Evolutionary conservation across 257 asterid genomes (phyloP).

Genomic region (Solanum etuberosum): DNA sequence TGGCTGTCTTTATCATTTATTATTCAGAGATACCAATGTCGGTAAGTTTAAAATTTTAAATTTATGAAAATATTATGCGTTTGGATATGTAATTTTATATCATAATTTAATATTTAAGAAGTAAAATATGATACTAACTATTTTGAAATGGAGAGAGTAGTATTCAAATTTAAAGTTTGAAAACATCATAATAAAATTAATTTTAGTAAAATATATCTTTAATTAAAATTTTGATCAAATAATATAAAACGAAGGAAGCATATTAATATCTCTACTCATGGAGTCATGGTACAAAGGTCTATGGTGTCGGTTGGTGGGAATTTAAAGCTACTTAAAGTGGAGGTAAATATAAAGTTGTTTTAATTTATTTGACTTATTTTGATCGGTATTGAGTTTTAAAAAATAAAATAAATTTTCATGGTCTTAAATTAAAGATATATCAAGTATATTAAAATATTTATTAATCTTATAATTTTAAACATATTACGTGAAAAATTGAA

Average conservation of each 20-base stretch:
- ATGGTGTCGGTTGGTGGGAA: neutral
- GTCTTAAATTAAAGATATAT: too few relatives aligned
- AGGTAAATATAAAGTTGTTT: neutral
- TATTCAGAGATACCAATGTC: neutral
- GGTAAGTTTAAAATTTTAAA: neutral
- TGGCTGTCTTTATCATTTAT: neutral
- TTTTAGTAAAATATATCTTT: too few relatives aligned
- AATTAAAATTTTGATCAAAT: too few relatives aligned
- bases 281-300: neutral
- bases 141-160: fast-evolving
- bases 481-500: neutral
- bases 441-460: too few relatives aligned
- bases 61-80: neutral
- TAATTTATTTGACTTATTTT: too few relatives aligned
- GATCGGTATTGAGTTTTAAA: too few relatives aligned
- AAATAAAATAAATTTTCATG: too few relatives aligned
- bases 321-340: neutral
- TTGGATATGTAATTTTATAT: too few relatives aligned
- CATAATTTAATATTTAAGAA: too few relatives aligned
- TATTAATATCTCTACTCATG: neutral
- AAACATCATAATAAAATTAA: too few relatives aligned
- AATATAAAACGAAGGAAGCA: fast-evolving
- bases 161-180: too few relatives aligned
- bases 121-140: neutral
- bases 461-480: too few relatives aligned